Conservation (phyloP, 1,284 basidiomycete species). For the Pterula multifida region DNA sequence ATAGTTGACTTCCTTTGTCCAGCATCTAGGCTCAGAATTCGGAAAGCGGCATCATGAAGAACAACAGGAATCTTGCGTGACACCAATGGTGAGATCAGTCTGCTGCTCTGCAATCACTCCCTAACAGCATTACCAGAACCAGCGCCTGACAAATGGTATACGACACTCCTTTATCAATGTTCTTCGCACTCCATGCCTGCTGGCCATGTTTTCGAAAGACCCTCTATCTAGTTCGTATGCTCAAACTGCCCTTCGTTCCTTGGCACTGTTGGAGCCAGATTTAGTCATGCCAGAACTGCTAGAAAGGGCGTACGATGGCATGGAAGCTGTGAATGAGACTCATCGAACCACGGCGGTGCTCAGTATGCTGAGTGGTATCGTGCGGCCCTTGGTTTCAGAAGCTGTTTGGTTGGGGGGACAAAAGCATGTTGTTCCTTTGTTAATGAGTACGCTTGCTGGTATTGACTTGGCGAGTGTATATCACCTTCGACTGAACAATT, state of each 20-base stretch:
- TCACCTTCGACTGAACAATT: conserved; percentile 3
- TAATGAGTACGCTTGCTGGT: conserved; percentile 86
- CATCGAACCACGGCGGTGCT: conserved; percentile 88
- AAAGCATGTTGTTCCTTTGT: conserved; percentile 79
- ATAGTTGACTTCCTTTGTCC: conserved; percentile 71
- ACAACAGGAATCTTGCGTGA: conserved; percentile 69
- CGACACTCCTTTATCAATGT: conserved; percentile 75
- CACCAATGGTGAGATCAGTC: conserved; percentile 46
- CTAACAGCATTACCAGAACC: conserved; percentile 27
- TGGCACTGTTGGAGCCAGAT: conserved; percentile 77
- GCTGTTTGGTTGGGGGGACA: conserved; percentile 76
- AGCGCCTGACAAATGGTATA: conserved; percentile 76
- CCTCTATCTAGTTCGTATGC: conserved; percentile 53
- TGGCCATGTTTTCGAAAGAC: conserved; percentile 95
- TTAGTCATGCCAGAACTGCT: conserved; percentile 89
- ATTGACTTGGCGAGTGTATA: conserved; percentile 61
- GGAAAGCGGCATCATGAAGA: conserved; percentile 78
- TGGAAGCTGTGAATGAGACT: conserved; percentile 93
- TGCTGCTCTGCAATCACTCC: conserved; percentile 4
- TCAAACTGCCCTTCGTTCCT: conserved; percentile 57
- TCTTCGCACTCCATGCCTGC: conserved; percentile 79
- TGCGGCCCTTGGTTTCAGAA: conserved; percentile 72
- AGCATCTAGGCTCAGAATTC: conserved; percentile 75
- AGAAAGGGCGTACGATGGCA: conserved; percentile 82
- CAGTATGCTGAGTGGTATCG: conserved; percentile 75